Evolutionary conservation across 768 basidiomycete species (phyloP).

Genomic region (Boletus reticuloceps): DNA sequence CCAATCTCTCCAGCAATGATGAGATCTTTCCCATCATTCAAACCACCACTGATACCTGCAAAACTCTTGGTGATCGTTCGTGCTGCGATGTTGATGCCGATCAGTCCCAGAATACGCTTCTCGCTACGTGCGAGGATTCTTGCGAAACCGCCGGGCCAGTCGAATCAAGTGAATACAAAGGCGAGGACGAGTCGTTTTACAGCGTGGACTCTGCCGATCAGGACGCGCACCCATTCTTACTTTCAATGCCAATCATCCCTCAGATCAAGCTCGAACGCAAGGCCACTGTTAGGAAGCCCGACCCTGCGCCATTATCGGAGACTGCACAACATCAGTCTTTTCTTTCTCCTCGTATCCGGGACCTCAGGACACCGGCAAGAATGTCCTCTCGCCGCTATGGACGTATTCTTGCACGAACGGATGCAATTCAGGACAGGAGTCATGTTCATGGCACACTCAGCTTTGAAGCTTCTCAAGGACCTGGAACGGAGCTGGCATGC

Average conservation of each 20-base stretch:
- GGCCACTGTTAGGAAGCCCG: constrained; percentile 19
- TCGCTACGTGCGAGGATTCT: background rate
- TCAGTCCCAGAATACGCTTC: background rate
- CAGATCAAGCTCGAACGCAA: constrained; percentile 27
- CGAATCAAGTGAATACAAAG: background rate
- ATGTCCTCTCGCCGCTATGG: constrained; percentile 19
- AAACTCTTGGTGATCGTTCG: background rate
- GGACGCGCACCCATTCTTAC: constrained; percentile 18
- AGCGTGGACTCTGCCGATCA: constrained; percentile 26
- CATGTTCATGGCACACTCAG: background rate
- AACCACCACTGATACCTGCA: background rate
- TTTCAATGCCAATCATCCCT: constrained; percentile 30
- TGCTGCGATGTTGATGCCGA: background rate
- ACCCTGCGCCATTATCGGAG: background rate
- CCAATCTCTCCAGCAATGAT: background rate
- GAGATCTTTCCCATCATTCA: background rate
- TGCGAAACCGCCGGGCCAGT: background rate
- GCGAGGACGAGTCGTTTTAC: constrained; percentile 23
- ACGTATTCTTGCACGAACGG: background rate
- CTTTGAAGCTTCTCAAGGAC: background rate
- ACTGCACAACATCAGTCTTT: background rate
- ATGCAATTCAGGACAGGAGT: background rate
- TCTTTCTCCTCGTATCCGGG: constrained; percentile 22
- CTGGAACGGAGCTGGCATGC: background rate
- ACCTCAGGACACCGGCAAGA: constrained; percentile 9